Evolutionary conservation across 106 monocot species (phyloP).

Genomic region (Ottelia alismoides): DNA sequence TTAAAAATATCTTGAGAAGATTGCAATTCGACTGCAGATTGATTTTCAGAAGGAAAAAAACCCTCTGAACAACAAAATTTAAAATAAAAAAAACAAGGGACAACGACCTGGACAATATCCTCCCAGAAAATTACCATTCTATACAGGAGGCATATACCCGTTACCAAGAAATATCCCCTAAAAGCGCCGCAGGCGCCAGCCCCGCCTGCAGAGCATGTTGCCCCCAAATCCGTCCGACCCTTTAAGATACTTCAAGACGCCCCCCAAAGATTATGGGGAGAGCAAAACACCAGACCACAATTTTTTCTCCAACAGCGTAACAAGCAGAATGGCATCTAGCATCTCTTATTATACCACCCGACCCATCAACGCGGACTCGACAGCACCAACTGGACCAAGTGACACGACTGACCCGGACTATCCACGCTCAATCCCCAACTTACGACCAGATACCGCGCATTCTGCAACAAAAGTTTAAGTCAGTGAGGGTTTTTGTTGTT

Average conservation of each 20-base stretch:
- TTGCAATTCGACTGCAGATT: too few species aligned
- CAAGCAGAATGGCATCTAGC: too few species aligned
- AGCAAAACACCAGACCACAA: conserved; percentile 2
- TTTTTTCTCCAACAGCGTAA: not conserved
- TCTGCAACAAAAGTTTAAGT: not conserved
- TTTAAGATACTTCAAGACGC: not conserved
- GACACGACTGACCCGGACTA: conserved; percentile 1
- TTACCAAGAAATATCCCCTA: conserved; percentile 1
- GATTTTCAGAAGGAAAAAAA: too few species aligned
- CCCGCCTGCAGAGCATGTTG: not conserved
- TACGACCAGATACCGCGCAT: conserved; percentile 1
- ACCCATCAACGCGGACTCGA: conserved; percentile 3
- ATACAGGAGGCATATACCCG: conserved; percentile 8
- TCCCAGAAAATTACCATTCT: conserved; percentile 6
- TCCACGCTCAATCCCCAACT: conserved; percentile 1
- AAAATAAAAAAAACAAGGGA: too few species aligned
- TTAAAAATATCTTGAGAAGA: too few species aligned
- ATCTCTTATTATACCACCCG: conserved; percentile 2
- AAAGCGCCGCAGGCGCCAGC: not conserved
- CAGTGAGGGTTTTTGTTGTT: not conserved
- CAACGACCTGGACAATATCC: too few species aligned
- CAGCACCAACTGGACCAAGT: conserved; percentile 3
- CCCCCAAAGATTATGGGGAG: not conserved
- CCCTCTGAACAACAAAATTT: too few species aligned
- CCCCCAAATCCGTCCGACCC: not conserved